Evolutionary conservation across 805 yeast genomes (phyloP).

Genomic region (Kuraishia ogatae): DNA sequence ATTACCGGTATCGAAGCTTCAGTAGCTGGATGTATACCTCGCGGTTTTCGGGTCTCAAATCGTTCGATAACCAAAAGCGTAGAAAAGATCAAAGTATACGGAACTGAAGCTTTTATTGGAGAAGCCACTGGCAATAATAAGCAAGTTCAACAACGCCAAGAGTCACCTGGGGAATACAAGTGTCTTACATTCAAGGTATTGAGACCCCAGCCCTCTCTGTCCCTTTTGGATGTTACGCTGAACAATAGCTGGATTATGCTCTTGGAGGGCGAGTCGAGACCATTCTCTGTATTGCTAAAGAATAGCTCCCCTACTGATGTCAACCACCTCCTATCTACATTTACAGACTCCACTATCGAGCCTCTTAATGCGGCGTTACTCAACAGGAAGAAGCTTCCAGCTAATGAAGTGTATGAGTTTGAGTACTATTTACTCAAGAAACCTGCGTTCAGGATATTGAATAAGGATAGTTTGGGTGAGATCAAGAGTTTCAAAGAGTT

Average conservation of each 20-base stretch:
- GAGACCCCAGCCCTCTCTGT: slow-evolving; percentile 53
- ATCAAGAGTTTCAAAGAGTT: slow-evolving; percentile 31
- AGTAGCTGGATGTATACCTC: slow-evolving; percentile 40
- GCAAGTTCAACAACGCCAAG: not conserved
- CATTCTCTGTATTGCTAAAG: slow-evolving; percentile 40
- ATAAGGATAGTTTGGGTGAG: slow-evolving; percentile 31
- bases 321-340: slow-evolving; percentile 49
- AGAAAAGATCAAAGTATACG: slow-evolving; percentile 18
- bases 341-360: slow-evolving; percentile 67
- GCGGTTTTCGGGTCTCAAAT: slow-evolving; percentile 26
- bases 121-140: not conserved
- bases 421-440: slow-evolving; percentile 58
- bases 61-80: slow-evolving; percentile 22
- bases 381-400: slow-evolving; percentile 35
- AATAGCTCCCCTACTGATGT: slow-evolving; percentile 53
- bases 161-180: slow-evolving; percentile 11
- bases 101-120: slow-evolving; percentile 2
- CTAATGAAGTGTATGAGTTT: slow-evolving; percentile 63
- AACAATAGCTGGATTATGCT: slow-evolving; percentile 66
- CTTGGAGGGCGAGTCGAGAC: slow-evolving; percentile 63
- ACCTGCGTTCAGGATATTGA: slow-evolving; percentile 46
- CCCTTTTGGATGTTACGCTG: slow-evolving; percentile 40
- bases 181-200: slow-evolving; percentile 25
- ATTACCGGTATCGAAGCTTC: slow-evolving; percentile 44
- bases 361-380: slow-evolving; percentile 46